Evolutionary conservation across 345 rosid genomes (phyloP), one percentile per base, ranked within the genome.

Genomic region (Sapria himalayana): DNA sequence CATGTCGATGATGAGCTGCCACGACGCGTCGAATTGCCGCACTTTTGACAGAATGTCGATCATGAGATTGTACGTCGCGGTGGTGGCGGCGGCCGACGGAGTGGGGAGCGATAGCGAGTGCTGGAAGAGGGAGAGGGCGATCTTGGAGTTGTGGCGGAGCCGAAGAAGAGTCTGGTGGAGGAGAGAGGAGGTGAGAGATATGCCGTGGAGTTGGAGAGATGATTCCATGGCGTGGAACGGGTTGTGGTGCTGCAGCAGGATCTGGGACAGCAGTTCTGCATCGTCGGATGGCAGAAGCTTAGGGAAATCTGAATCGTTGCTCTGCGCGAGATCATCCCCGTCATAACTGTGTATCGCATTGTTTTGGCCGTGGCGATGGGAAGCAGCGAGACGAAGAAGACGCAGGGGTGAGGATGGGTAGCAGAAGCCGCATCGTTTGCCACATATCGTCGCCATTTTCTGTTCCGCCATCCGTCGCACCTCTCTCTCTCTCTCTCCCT

Each of bases 121-220:
- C 39, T 64, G 63, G 68, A 77, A 77, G 46, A 77, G 55, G 18
- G 89, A 51, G 13, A 69, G 70, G 46, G 67, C 77, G 25, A 81
- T 52, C 37, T 81, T 81, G 62, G 94, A 81, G 40, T 61, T 57
- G 62, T 81, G 77, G 25, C 57, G 76, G 66, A 86, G 78, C 22
- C 97, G 92, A 57, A 81, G 81, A 50, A 81, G 92, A 19, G 81
- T 81, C 50, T 86, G 89, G 67, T 78, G 35, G 47, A 81, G 59
- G 51, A 81, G 72, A 33, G 50, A 18, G 1, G 85, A 29, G 1
- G 85, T 41, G 51, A 86, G 70, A 15, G 71, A 46, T 45, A 86
- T 56, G 43, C 94, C 94, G 24, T 73, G 58, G 50, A 78, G 81
- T 43, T 86, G 97, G 39, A 73, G 69, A 34, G 81, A 67, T 1